Conservation (phyloP, 176 grass and related monocot species). For the Oryza brachyantha region DNA sequence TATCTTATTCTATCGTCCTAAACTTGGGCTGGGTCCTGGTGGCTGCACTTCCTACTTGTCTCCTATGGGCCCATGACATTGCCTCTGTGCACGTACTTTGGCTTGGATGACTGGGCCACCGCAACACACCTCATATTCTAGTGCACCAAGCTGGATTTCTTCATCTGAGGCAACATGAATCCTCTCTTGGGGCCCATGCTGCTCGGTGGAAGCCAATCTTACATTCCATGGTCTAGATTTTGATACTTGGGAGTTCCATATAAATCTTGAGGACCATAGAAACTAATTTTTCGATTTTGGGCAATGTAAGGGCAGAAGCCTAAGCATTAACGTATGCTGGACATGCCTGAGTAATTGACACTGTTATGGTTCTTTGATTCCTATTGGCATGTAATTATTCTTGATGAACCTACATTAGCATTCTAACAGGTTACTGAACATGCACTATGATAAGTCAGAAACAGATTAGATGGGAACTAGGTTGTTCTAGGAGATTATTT, state of each 20-base stretch:
- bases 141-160: neutral
- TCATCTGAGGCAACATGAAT: neutral
- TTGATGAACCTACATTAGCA: neutral
- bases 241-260: neutral
- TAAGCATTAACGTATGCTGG: conserved; percentile 2
- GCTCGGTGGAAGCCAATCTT: neutral
- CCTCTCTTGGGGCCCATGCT: neutral
- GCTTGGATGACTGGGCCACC: neutral
- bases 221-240: conserved; percentile 5
- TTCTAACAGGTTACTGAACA: neutral
- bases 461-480: neutral
- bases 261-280: neutral
- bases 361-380: neutral
- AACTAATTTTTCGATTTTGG: neutral
- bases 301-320: neutral
- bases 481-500: neutral
- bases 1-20: neutral
- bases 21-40: neutral
- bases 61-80: neutral
- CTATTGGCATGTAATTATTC: neutral
- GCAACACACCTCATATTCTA: neutral
- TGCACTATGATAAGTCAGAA: no score
- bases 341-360: neutral
- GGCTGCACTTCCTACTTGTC: neutral
- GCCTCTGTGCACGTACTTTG: neutral